Evolutionary conservation across 2,329 filamentous ascomycete genomes (phyloP), one percentile per base, ranked within the genome.

Genomic region (Fusarium mangiferae): DNA sequence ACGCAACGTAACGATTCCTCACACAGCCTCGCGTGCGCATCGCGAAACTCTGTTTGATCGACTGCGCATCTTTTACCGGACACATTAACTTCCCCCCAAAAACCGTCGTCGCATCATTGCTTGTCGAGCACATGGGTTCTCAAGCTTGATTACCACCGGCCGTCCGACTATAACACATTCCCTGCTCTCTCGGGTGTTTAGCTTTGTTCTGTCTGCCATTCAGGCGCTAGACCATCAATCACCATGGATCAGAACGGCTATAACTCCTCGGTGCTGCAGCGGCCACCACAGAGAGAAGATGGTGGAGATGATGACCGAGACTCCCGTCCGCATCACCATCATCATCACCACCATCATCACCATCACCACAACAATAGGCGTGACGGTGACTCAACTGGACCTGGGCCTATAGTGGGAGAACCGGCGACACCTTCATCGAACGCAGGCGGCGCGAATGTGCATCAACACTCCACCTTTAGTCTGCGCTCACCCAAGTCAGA

Each of bases 251-350:
- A 77, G 66, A 78, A 82, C 74, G 83, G 83, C 77, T 88, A 87
- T 74, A 85, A 82, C 73, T 87, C 87, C 70, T 87, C 85, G 55
- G 85, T 87, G 77, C 81, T 88, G 80, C 85, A 85, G 77, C 84
- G 82, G 71, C 84, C 83, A 71, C 71, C 70, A 41, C 75, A 67
- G 54, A 71, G 81, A 79, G 81, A 84, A 61, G 84, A 84, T 64
- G 84, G 84, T 64, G 83, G 79, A 70, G 81, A 83, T 66, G 77
- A 82, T 52, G 79, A 82, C 65, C 80, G 81, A 58, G 81, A 84
- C 44, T 52, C 74, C 67, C 72, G 73, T 55, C 62, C 67, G 30
- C 75, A 82, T 72, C 80, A 80, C 65, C 82, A 82, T 61, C 78
- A 80, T 71, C 80, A 81, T 76, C 79, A 82, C 66, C 81, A 81